Conservation (phyloP, 441 rosid species). For the Geranium incanum region DNA sequence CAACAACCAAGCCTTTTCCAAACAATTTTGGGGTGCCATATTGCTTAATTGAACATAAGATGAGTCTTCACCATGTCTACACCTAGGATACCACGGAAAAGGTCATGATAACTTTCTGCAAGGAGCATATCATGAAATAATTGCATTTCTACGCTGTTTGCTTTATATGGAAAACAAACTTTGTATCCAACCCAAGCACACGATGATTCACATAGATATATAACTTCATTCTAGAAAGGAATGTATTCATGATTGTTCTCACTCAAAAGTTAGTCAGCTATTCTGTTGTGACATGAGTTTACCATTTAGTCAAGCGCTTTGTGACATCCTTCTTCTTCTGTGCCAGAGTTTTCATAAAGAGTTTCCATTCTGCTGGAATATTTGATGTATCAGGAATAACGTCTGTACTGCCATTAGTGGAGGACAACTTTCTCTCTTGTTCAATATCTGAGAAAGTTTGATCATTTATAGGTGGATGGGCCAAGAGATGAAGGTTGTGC, state of each 20-base stretch:
- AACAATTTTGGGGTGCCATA: background rate
- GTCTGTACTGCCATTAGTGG: slow-evolving; percentile 26
- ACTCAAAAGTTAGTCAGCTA: background rate
- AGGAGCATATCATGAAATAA: slow-evolving; percentile 5
- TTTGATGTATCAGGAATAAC: slow-evolving; percentile 27
- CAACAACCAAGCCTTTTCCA: background rate
- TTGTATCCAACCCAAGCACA: slow-evolving; percentile 7
- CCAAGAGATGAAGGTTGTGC: slow-evolving; percentile 64
- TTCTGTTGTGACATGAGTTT: slow-evolving; percentile 15
- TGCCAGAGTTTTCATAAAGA: slow-evolving; percentile 42
- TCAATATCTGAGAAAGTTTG: slow-evolving; percentile 30
- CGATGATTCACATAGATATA: slow-evolving; percentile 1
- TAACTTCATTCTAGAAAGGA: background rate
- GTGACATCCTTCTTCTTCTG: slow-evolving; percentile 47
- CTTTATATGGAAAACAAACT: slow-evolving; percentile 5
- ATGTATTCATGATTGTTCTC: background rate
- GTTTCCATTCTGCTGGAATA: slow-evolving; percentile 65
- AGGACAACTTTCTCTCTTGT: slow-evolving; percentile 20
- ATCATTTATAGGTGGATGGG: slow-evolving; percentile 50
- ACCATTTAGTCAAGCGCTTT: slow-evolving; percentile 64
- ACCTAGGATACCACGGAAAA: background rate
- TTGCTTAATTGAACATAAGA: background rate
- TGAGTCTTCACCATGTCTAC: background rate
- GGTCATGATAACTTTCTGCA: background rate
- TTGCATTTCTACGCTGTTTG: background rate